phyloP scores from a whole-genome alignment of 352 stramenopile species.

The Pythium sp. region DNA sequence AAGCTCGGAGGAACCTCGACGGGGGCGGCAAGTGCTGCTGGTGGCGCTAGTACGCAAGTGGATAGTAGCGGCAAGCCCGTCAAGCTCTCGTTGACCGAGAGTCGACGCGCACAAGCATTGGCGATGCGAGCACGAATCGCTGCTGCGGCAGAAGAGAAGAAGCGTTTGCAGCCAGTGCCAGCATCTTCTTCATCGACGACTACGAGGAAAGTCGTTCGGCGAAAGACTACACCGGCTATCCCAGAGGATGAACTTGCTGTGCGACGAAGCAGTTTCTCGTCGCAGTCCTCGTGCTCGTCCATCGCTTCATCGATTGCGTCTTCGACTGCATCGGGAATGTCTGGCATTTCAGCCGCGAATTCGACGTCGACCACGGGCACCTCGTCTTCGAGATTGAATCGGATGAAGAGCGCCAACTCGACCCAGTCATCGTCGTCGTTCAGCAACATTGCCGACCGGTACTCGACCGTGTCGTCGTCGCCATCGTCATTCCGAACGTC shows the following conservation, averaged over 20 bases:
- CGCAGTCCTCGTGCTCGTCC: slow-evolving; percentile 50
- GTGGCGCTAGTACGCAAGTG: background rate
- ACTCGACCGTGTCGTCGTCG: slow-evolving; percentile 26
- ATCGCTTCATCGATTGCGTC: slow-evolving; percentile 21
- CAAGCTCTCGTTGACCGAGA: slow-evolving; percentile 33
- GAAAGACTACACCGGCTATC: slow-evolving; percentile 20
- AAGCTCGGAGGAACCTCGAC: slow-evolving; percentile 8
- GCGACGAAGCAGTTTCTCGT: slow-evolving; percentile 45
- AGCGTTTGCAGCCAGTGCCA: slow-evolving; percentile 15
- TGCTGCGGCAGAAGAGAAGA: slow-evolving; percentile 26
- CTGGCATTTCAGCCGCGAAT: slow-evolving; percentile 15
- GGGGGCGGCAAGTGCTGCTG: background rate
- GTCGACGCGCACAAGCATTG: slow-evolving; percentile 27
- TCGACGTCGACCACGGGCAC: slow-evolving; percentile 14
- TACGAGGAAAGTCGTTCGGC: slow-evolving; percentile 1
- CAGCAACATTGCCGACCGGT: slow-evolving; percentile 19
- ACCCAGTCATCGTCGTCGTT: slow-evolving; percentile 14
- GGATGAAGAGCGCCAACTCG: slow-evolving; percentile 8
- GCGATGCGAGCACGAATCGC: slow-evolving; percentile 36
- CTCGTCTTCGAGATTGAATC: slow-evolving; percentile 4
- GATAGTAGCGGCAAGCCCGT: slow-evolving; percentile 20
- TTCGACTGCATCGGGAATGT: slow-evolving; percentile 14
- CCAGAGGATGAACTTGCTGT: slow-evolving; percentile 43
- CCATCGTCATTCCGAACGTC: slow-evolving; percentile 11
- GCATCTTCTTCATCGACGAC: slow-evolving; percentile 8